Conservation (phyloP, 495 filamentous ascomycete species). For the Aspergillus affinis region DNA sequence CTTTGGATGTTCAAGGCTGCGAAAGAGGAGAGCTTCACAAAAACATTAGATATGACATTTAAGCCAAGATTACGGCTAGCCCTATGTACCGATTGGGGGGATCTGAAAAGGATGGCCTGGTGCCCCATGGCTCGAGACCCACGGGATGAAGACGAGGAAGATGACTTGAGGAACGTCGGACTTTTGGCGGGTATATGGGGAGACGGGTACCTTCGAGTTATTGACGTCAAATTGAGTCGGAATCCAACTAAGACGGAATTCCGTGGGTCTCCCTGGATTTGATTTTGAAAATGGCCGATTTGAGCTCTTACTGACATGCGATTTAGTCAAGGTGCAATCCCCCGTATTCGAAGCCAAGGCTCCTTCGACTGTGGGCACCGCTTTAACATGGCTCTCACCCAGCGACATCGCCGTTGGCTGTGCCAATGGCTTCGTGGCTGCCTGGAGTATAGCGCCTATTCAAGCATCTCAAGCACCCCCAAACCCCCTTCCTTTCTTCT, state of each 20-base stretch:
- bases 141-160: slow-evolving; percentile 35
- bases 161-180: slow-evolving; percentile 44
- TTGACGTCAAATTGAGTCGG: slow-evolving; percentile 50
- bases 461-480: slow-evolving; percentile 18
- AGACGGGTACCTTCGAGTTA: slow-evolving; percentile 60
- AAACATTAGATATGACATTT: slow-evolving; percentile 38
- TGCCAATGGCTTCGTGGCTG: slow-evolving; percentile 59
- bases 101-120: slow-evolving; percentile 59
- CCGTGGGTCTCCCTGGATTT: slow-evolving; percentile 26
- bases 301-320: not conserved
- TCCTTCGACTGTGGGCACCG: slow-evolving; percentile 55
- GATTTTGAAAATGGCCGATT: not conserved
- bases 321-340: slow-evolving; percentile 45
- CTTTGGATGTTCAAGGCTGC: slow-evolving; percentile 57
- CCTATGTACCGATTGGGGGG: slow-evolving; percentile 64
- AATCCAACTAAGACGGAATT: slow-evolving; percentile 35
- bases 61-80: slow-evolving; percentile 47
- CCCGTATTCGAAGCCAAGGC: slow-evolving; percentile 55
- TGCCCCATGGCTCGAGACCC: slow-evolving; percentile 52
- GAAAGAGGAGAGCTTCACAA: slow-evolving; percentile 23
- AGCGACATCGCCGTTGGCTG: slow-evolving; percentile 61
- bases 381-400: slow-evolving; percentile 61
- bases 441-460: slow-evolving; percentile 52
- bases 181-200: slow-evolving; percentile 62
- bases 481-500: slow-evolving; percentile 51